Base-by-base conservation (phyloP, 306 rosid species). In the Sicyos baderoa region DNA sequence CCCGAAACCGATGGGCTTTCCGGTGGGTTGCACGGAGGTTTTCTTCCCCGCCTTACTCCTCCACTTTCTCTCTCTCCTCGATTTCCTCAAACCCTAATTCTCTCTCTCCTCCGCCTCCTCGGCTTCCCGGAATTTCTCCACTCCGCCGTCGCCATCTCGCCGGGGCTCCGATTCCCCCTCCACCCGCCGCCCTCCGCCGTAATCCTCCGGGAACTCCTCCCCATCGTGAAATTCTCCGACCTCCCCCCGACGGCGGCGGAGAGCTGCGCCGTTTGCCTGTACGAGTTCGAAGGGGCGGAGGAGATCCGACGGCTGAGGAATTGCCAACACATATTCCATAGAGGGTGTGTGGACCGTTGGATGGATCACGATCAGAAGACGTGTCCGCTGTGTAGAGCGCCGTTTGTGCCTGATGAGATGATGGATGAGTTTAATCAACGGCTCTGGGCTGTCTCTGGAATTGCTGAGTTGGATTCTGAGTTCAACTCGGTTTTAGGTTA, bases 311-410 rank as follows among this genome's bases (percentile, higher is more conserved):
- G 90, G 35, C 78, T 89, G 81, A 75, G 82, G 68, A 91, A 91
- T 68, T 91, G 97, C 56, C 83, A 63, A 72, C 97, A 91, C 91
- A 84, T 91, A 58, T 91, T 91, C 75, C 97, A 91, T 75, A 60
- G 86, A 68, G 73, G 81, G 9, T 91, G 97, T 71, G 68, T 91
- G 68, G 97, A 91, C 87, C 89, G 97, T 75, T 91, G 97, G 97
- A 84, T 91, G 82, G 95, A 91, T 67, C 97, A 84, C 16, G 96
- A 91, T 71, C 97, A 89, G 82, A 87, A 80, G 17, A 89, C 96
- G 3, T 91, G 97, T 45, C 97, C 97, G 0, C 82, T 91, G 3
- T 91, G 97, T 66, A 79, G 97, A 74, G 87, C 92, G 7, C 84
- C 86, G 0, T 87, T 91, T 8, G 85, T 91, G n/a, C 95, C 96